Percentiles rank a stretch among this genome's conserved stretches.
Conservation (phyloP, 768 basidiomycete species). For the Naganishia vaughanmartiniae region DNA sequence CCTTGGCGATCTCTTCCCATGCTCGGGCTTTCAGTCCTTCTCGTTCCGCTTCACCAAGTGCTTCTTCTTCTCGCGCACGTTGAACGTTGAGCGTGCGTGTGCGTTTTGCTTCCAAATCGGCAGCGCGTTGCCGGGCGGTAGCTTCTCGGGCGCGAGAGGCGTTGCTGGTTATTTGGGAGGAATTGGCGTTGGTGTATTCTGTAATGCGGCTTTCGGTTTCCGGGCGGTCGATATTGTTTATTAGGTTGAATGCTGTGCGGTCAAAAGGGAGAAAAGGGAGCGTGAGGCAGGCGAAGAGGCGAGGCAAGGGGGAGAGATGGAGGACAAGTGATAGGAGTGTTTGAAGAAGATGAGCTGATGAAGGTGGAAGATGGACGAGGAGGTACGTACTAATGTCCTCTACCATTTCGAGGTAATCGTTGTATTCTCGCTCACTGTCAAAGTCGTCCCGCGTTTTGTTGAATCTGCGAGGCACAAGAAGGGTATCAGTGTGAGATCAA, state of each 20-base stretch:
- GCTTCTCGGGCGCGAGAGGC: slow-evolving; percentile 37
- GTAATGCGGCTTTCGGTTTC: slow-evolving; percentile 81
- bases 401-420: slow-evolving; percentile 93
- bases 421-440: slow-evolving; percentile 70
- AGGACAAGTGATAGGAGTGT: slow-evolving; percentile 10
- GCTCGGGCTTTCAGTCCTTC: slow-evolving; percentile 27
- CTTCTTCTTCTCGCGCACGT: slow-evolving; percentile 34
- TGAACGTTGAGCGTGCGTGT: slow-evolving; percentile 38
- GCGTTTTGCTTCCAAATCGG: slow-evolving; percentile 35
- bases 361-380: background rate
- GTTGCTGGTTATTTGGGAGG: slow-evolving; percentile 77
- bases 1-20: slow-evolving; percentile 23
- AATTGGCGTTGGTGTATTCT: slow-evolving; percentile 75
- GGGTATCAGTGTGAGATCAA: background rate
- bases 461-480: slow-evolving; percentile 62
- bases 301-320: slow-evolving; percentile 41
- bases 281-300: slow-evolving; percentile 25
- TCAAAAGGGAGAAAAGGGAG: slow-evolving; percentile 1
- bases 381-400: slow-evolving; percentile 83
- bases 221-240: slow-evolving; percentile 76
- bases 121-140: slow-evolving; percentile 35
- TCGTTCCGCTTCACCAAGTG: slow-evolving; percentile 37
- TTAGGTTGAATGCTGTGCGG: slow-evolving; percentile 81
- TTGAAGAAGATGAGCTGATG: background rate
- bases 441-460: slow-evolving; percentile 94